Evolutionary conservation across 768 basidiomycete genomes (phyloP), one percentile per base, ranked within the genome.

Genomic region (Ephemerocybe angulata): DNA sequence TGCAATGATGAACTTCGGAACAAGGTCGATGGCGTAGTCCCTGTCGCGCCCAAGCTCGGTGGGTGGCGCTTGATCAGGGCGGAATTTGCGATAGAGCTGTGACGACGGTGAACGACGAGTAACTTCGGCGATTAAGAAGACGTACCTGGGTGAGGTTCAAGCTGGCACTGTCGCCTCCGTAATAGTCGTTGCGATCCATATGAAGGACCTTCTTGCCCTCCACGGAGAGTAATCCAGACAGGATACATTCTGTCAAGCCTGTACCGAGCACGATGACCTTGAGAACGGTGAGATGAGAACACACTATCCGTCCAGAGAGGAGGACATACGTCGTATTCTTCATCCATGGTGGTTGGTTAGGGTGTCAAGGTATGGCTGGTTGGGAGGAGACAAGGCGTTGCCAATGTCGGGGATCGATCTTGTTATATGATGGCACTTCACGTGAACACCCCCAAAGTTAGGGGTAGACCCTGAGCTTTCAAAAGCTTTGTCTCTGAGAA

Each of bases 141-240:
- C 29, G 50, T 65, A 91, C 96, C 86, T 99, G 97, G 19, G 94
- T 97, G 64, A 99, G 73, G 76, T 98, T 99, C 70, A 98, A 76
- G 76, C 90, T 93, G 43, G 97, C 97, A 66, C 91, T 90, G 67
- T 98, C 97, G 53, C 91, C 97, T 42, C 97, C 97, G 59, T 99
- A 99, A 74, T 99, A 99, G 72, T 99, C 96, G 66, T 98, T 98
- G 65, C 93, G 81, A 73, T 96, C 94, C 82, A 97, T 98, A 73
- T 99, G 97, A 49, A 99, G 85, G 65, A 99, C 97, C 77, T 98
- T 99, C 83, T 98, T 98, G 60, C 97, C 96, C 71, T 98, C 97
- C 42, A 98, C 96, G n/a, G 96, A 98, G 64, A 99, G 80, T 64
- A 99, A 76, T 33, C 97, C 97, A 15, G 97, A 98, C 58, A 99